Conservation (phyloP, 73 alveolate species). For the Paramecium octaurelia region DNA sequence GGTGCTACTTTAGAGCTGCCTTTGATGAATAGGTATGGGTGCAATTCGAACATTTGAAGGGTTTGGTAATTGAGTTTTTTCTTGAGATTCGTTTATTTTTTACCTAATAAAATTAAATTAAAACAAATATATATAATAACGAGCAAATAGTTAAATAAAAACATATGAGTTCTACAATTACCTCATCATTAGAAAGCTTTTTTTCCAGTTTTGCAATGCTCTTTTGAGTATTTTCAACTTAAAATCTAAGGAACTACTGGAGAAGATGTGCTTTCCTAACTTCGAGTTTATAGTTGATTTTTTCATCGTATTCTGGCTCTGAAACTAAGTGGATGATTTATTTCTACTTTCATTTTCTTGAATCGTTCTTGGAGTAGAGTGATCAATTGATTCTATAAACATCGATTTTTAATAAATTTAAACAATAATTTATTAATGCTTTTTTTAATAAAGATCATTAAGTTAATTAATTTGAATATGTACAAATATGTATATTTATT, state of each 20-base stretch:
- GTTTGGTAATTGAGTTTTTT: not conserved
- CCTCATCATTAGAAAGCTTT: not conserved
- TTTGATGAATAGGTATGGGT: not conserved
- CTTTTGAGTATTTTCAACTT: not conserved
- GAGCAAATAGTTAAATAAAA: not conserved
- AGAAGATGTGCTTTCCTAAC: not conserved
- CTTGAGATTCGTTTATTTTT: not conserved
- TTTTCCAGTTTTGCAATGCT: not conserved
- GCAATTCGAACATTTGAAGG: not conserved
- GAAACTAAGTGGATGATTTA: not conserved
- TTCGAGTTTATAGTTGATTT: not conserved
- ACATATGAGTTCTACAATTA: not conserved
- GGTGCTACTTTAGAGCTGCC: not conserved
- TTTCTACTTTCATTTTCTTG: not conserved
- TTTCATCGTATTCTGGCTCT: not conserved
- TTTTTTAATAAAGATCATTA: not conserved
- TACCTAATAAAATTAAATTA: constrained; percentile 22
- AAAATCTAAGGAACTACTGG: not conserved
- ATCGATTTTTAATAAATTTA: constrained; percentile 2
- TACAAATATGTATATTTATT: not conserved
- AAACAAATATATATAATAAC: not conserved
- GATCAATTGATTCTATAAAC: not conserved
- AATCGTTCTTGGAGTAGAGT: not conserved
- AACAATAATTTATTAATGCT: not conserved
- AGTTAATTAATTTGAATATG: not conserved